These are phyloP conservation scores for Penicillium brevicompactum DNA, from an alignment of 2,329 filamentous ascomycete genomes.

Conservation along the genomic window DNA sequence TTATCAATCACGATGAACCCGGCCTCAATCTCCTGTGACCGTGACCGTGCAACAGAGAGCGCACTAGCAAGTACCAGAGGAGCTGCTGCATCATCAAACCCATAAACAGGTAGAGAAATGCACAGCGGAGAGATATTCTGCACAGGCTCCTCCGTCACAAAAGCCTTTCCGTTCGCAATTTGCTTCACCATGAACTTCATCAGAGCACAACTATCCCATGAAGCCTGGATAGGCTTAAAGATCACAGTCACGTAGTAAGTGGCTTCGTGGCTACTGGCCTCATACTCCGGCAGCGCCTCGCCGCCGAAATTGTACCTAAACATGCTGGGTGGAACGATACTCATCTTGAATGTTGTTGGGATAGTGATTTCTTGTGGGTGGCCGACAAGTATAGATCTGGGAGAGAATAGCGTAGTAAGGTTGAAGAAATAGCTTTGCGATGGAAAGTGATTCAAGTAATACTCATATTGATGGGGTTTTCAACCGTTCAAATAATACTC, in stretches of 20 bases:
- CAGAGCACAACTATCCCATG: neutral
- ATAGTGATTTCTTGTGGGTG: too few species aligned
- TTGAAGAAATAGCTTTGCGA: neutral
- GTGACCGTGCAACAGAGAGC: neutral
- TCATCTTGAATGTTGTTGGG: neutral
- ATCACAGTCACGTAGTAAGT: neutral
- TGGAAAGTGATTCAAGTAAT: neutral
- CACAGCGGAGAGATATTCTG: neutral
- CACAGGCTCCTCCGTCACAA: neutral
- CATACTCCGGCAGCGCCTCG: neutral
- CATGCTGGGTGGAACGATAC: neutral
- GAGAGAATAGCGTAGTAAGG: too few species aligned
- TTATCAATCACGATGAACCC: slow-evolving; percentile 1
- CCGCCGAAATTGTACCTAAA: neutral
- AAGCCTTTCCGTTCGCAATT: neutral
- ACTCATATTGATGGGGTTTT: too few species aligned
- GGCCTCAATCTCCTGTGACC: neutral
- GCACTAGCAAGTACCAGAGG: neutral
- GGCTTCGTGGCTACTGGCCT: neutral
- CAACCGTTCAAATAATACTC: too few species aligned
- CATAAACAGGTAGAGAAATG: slow-evolving; percentile 4
- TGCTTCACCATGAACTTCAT: neutral
- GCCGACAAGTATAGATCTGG: too few species aligned
- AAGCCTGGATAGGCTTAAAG: neutral
- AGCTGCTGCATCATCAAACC: neutral